Conservation (phyloP, 2,329 filamentous ascomycete species). For the Juglanconis sp. region DNA sequence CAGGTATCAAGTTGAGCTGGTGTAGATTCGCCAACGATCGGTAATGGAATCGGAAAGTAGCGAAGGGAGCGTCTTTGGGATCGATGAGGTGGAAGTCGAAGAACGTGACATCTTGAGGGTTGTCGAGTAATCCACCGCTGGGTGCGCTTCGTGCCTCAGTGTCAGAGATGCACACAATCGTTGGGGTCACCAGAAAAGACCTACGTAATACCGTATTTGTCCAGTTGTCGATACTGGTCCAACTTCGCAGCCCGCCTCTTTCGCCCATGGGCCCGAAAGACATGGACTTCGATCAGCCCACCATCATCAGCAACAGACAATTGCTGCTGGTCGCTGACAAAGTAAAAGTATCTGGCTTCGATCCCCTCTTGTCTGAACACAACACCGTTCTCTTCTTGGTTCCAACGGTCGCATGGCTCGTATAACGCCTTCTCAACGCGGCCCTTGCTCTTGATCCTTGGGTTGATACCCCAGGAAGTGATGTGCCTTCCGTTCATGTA, state of each 20-base stretch:
- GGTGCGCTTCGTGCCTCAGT: slow-evolving; percentile 38
- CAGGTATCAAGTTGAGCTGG: slow-evolving; percentile 45
- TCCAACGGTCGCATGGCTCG: slow-evolving; percentile 41
- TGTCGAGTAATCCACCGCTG: slow-evolving; percentile 50
- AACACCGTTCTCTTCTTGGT: slow-evolving; percentile 35
- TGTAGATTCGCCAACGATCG: slow-evolving; percentile 48
- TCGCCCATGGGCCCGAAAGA: slow-evolving; percentile 50
- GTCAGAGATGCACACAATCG: background rate
- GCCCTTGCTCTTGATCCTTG: slow-evolving; percentile 32
- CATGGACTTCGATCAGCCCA: slow-evolving; percentile 52
- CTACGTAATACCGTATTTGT: slow-evolving; percentile 52
- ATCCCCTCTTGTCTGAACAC: slow-evolving; percentile 37
- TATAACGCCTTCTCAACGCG: slow-evolving; percentile 47
- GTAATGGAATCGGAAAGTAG: slow-evolving; percentile 55
- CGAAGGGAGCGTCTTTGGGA: slow-evolving; percentile 48
- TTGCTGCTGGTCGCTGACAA: slow-evolving; percentile 35
- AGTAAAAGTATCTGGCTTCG: slow-evolving; percentile 49
- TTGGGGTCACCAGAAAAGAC: slow-evolving; percentile 21
- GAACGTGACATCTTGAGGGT: slow-evolving; percentile 47
- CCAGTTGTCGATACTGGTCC: slow-evolving; percentile 42
- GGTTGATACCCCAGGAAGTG: slow-evolving; percentile 51
- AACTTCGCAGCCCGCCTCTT: slow-evolving; percentile 40
- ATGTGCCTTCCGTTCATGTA: slow-evolving; percentile 51
- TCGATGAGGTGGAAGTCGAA: slow-evolving; percentile 53
- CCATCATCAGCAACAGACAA: slow-evolving; percentile 48